A percentile compares a stretch with the other conserved stretches of the same genome.
These are phyloP conservation scores for Rhodotorula mucilaginosa DNA, from an alignment of 1,284 basidiomycete genomes.

Conservation along the genomic window DNA sequence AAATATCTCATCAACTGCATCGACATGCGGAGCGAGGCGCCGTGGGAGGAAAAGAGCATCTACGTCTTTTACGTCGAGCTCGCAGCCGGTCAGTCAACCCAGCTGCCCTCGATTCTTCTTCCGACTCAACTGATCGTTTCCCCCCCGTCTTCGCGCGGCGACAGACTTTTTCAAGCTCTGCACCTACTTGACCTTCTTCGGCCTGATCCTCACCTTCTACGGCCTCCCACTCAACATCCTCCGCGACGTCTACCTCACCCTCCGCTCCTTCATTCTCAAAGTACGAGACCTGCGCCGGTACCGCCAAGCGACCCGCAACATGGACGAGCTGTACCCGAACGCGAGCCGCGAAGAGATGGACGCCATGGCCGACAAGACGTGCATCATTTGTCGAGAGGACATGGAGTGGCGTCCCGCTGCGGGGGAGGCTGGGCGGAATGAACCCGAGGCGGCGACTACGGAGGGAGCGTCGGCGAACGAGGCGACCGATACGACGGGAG, in stretches of 20 bases:
- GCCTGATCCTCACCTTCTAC: constrained; percentile 85
- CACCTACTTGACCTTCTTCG: constrained; percentile 90
- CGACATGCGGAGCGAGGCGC: constrained; percentile 59
- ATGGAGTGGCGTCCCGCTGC: constrained; percentile 61
- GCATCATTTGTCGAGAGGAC: constrained; percentile 98
- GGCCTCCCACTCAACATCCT: constrained; percentile 96
- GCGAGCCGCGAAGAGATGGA: constrained; percentile 83
- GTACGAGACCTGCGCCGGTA: constrained; percentile 84
- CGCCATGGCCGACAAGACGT: constrained; percentile 79
- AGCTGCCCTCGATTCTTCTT: neutral
- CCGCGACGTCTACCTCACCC: constrained; percentile 92
- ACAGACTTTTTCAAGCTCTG: constrained; percentile 88
- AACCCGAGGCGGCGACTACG: constrained; percentile 9
- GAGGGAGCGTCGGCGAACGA: constrained; percentile 43
- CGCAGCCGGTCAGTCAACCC: constrained; percentile 63
- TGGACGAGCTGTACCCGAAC: constrained; percentile 94
- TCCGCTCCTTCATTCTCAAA: constrained; percentile 82
- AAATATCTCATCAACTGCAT: constrained; percentile 83
- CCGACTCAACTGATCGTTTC: neutral
- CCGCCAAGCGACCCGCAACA: constrained; percentile 88
- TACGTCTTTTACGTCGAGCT: constrained; percentile 93
- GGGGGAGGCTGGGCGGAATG: constrained; percentile 17
- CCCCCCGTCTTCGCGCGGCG: neutral
- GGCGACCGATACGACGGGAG: constrained; percentile 39
- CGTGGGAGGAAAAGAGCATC: constrained; percentile 97